Evolutionary conservation across 2,329 filamentous ascomycete species (phyloP), one percentile per base, ranked within the genome.

Genomic region (Beauveria sp.): DNA sequence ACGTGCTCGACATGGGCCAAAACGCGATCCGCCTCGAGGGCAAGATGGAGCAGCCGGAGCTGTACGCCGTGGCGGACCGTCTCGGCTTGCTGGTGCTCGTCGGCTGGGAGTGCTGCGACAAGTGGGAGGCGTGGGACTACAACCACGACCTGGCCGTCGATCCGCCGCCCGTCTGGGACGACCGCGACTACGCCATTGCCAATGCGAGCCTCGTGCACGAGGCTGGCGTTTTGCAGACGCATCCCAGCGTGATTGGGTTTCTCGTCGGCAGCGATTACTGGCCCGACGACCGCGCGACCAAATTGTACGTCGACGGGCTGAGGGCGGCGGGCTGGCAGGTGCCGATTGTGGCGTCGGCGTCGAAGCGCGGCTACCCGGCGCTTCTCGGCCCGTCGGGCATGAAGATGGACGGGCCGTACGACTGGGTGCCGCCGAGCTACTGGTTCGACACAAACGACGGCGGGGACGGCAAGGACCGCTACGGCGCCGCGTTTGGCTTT

Each of bases 81-180:
- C 72, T 85, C 66, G 85, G 85, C 0, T 66, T 87, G 41, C 85
- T 88, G 83, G 70, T 87, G 0, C 73, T 88, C 43, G 74, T 83
- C 0, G 85, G 85, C 0, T 88, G 84, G 84, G 84, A 87, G 63
- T 88, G 85, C 69, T 88, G 85, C 68, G 82, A 87, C 65, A 87
- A 87, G 67, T 88, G 85, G 85, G 85, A 88, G 66, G 81, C 79
- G 0, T 88, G 84, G 84, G 69, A 66, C 54, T 85, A 86, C 68
- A 87, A 87, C 65, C 69, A 80, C 14, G 80, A 87, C 53, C 64
- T 80, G 7, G 63, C 71, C 8, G 65, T 76, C 26, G 70, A 75
- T 52, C 71, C 73, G 0, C 65, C 70, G 2, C 67, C 70, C 0
- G 47, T 70, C 7, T 87, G 84, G 83, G 71, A 69, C 0, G 76